Evolutionary conservation across 2,329 filamentous ascomycete genomes (phyloP).

Genomic region (Lachnellula willkommii): DNA sequence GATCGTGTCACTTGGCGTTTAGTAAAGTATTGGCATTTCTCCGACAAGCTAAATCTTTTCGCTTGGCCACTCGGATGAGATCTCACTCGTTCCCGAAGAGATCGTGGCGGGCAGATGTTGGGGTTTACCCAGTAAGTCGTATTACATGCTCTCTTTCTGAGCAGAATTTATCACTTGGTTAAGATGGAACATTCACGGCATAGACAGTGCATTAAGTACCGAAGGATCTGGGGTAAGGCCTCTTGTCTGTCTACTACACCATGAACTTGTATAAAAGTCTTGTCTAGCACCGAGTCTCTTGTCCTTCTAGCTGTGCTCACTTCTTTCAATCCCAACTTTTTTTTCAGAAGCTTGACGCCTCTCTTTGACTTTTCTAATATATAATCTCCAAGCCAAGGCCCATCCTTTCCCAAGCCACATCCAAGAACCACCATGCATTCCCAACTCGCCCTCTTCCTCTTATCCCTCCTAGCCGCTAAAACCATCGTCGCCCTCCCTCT

Average conservation of each 20-base stretch:
- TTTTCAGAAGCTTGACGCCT: slow-evolving; percentile 28
- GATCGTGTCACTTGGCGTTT: slow-evolving; percentile 28
- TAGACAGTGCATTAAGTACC: slow-evolving; percentile 14
- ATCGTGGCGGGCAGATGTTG: slow-evolving; percentile 5
- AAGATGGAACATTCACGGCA: no score
- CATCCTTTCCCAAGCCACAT: slow-evolving; percentile 8
- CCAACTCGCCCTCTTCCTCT: slow-evolving; percentile 27
- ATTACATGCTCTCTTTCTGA: no score
- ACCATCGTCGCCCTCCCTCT: slow-evolving; percentile 28
- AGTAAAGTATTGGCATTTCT: slow-evolving; percentile 24
- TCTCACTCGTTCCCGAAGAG: neutral
- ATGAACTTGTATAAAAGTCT: slow-evolving; percentile 24
- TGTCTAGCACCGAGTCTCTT: slow-evolving; percentile 7
- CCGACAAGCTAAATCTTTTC: slow-evolving; percentile 10
- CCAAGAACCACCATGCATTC: slow-evolving; percentile 20
- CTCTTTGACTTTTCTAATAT: slow-evolving; percentile 10
- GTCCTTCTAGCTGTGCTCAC: slow-evolving; percentile 24
- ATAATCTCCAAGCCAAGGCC: slow-evolving; percentile 11
- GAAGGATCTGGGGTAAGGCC: slow-evolving; percentile 4
- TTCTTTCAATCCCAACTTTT: slow-evolving; percentile 13
- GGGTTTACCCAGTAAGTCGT: slow-evolving; percentile 4
- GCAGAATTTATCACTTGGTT: no score
- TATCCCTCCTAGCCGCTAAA: slow-evolving; percentile 30
- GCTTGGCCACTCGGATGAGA: neutral
- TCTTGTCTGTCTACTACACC: slow-evolving; percentile 7